phyloP scores from a whole-genome alignment of 1,139 yeast genomes.

The Tardiomyces digboiensis region DNA sequence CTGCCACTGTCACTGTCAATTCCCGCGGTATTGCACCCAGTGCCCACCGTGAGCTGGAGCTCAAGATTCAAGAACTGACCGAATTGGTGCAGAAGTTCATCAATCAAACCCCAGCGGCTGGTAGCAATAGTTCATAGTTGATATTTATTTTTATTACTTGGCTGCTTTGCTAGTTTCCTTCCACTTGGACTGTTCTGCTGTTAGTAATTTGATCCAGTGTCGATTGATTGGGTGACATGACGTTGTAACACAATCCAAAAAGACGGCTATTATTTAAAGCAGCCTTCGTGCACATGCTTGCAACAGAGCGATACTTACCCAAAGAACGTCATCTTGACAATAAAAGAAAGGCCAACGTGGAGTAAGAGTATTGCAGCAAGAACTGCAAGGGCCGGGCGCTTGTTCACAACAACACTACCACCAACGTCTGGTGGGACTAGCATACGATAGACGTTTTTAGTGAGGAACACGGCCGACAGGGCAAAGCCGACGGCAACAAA shows the following conservation, averaged over 20 bases:
- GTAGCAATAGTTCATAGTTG: too few relatives aligned
- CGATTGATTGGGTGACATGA: too few relatives aligned
- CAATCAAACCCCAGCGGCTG: too few relatives aligned
- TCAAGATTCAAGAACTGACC: conserved; percentile 26
- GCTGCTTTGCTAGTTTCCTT: not conserved
- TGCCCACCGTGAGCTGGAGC: not conserved
- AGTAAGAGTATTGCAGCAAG: conserved; percentile 10
- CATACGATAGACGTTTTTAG: conserved; percentile 23
- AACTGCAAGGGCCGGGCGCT: conserved; percentile 20
- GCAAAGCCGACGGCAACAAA: conserved; percentile 27
- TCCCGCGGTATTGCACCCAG: not conserved
- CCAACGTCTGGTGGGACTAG: conserved; percentile 15
- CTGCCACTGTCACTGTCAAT: not conserved
- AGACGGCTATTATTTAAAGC: too few relatives aligned
- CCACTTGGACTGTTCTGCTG: not conserved
- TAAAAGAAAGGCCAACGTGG: conserved; percentile 12
- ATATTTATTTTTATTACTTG: too few relatives aligned
- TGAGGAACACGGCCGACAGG: conserved; percentile 26
- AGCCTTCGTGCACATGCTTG: too few relatives aligned
- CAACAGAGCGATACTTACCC: not conserved
- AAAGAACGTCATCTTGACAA: conserved; percentile 29
- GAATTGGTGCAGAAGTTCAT: too few relatives aligned
- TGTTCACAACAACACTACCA: conserved; percentile 11
- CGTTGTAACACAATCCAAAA: too few relatives aligned
- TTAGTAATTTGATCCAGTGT: not conserved